A percentile compares a stretch with the other conserved stretches of the same genome.
These are phyloP conservation scores for Rhodomyrtus psidioides DNA, from an alignment of 441 rosid species.

Conservation along the genomic window DNA sequence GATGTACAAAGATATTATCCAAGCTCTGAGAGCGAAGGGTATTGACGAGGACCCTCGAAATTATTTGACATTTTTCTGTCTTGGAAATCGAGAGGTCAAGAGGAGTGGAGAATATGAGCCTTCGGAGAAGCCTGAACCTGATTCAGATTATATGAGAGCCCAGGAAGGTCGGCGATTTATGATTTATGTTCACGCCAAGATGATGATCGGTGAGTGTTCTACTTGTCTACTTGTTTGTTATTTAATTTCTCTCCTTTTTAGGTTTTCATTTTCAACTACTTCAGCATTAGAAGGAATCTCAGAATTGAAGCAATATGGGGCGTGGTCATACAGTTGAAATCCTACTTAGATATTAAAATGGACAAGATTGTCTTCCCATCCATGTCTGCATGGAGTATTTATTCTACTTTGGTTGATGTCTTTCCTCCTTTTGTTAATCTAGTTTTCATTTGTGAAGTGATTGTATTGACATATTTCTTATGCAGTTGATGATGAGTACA, in stretches of 20 bases:
- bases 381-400: neutral
- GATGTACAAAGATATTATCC: constrained; percentile 82
- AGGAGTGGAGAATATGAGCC: constrained; percentile 90
- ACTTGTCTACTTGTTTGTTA: neutral
- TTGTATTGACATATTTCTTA: neutral
- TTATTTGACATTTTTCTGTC: constrained; percentile 93
- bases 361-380: neutral
- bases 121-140: constrained; percentile 74
- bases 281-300: neutral
- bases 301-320: neutral
- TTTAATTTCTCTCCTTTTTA: neutral
- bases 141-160: constrained; percentile 70
- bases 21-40: constrained; percentile 72
- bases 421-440: neutral
- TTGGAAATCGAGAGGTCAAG: constrained; percentile 90
- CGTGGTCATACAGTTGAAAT: neutral
- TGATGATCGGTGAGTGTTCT: constrained; percentile 81
- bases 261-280: neutral
- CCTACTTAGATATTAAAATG: neutral
- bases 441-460: neutral
- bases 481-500: constrained; percentile 97
- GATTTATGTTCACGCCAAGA: constrained; percentile 95
- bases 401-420: neutral
- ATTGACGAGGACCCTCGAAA: constrained; percentile 73
- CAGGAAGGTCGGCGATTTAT: constrained; percentile 94